A percentile compares a stretch with the other conserved stretches of the same genome.
phyloP scores from a whole-genome alignment of 2,329 filamentous ascomycete species.

The Whalleya microplaca region DNA sequence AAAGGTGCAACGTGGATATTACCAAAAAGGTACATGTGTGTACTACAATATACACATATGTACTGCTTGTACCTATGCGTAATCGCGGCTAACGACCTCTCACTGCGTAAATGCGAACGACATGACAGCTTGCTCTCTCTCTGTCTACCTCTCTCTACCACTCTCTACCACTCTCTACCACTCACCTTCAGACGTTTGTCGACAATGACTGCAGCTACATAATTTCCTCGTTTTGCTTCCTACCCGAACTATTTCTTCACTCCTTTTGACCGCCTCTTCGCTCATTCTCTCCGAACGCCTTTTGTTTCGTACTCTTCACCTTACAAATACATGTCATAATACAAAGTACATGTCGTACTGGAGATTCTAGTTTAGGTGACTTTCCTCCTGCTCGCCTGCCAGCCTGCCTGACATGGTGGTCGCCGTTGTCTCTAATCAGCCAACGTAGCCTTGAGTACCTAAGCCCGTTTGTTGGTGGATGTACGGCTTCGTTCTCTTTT shows the following conservation, averaged over 20 bases:
- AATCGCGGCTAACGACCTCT: background rate
- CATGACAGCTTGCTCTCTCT: conserved; percentile 27
- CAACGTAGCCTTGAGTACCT: background rate
- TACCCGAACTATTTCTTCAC: background rate
- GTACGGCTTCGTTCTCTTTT: conserved; percentile 6
- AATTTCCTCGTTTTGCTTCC: conserved; percentile 8
- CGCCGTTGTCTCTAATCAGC: conserved; percentile 8
- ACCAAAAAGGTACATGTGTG: conserved; percentile 2
- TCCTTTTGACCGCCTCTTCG: conserved; percentile 3
- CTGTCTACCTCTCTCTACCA: no score
- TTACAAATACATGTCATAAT: background rate
- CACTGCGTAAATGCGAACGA: conserved; percentile 18
- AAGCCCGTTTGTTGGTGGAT: conserved; percentile 20
- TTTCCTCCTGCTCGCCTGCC: no score
- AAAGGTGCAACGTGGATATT: conserved; percentile 24
- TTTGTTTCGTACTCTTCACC: background rate
- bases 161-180: no score
- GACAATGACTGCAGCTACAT: conserved; percentile 8
- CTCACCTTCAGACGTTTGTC: background rate
- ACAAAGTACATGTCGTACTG: background rate
- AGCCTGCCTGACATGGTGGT: conserved; percentile 27
- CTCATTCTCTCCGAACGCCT: conserved; percentile 15
- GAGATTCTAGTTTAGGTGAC: background rate
- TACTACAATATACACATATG: no score
- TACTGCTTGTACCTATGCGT: no score